These are phyloP conservation scores for Exserohilum turcica DNA, from an alignment of 2,329 filamentous ascomycete genomes.

Conservation along the genomic window DNA sequence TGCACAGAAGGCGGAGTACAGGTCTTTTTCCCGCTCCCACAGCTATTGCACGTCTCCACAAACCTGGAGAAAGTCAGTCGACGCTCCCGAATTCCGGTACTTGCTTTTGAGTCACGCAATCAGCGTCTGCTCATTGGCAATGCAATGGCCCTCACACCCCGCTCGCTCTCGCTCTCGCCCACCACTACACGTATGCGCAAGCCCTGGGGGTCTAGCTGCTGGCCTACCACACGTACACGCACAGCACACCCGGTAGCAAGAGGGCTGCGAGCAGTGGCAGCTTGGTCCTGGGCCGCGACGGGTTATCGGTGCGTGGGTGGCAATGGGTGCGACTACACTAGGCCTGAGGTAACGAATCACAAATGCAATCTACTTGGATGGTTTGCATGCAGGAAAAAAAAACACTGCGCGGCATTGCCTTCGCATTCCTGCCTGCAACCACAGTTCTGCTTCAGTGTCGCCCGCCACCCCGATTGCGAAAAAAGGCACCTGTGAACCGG, in stretches of 20 bases:
- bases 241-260: constrained; percentile 4
- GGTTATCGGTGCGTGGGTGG: not conserved
- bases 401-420: too few relatives aligned
- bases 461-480: not conserved
- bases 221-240: constrained; percentile 3
- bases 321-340: not conserved
- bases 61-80: constrained; percentile 16
- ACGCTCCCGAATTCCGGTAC: not conserved
- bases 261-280: not conserved
- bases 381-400: not conserved
- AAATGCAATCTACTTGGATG: not conserved
- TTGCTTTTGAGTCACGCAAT: constrained; percentile 1
- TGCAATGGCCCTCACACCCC: constrained; percentile 1
- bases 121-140: not conserved
- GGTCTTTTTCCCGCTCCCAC: constrained; percentile 13
- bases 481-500: not conserved
- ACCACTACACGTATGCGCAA: not conserved
- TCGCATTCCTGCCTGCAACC: not conserved
- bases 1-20: constrained; percentile 17
- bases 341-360: constrained; percentile 1
- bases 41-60: constrained; percentile 10
- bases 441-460: not conserved
- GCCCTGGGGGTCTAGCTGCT: not conserved
- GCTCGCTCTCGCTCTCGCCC: not conserved
- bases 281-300: not conserved